Evolutionary conservation across 2,329 filamentous ascomycete species (phyloP).

Genomic region (Fusarium gaditjirri): DNA sequence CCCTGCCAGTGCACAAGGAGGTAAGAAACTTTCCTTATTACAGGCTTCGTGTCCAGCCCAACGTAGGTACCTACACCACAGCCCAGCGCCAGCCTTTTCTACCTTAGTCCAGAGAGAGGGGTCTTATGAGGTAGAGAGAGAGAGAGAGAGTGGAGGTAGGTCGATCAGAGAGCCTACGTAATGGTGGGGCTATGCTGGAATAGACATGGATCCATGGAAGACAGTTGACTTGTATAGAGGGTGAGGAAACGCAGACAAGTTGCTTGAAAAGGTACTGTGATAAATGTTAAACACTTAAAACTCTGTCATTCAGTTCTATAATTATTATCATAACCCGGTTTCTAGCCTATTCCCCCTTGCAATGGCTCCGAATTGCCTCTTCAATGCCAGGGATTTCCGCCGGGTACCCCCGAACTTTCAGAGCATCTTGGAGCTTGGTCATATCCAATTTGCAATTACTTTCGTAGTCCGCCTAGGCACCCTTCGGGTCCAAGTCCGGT

Average conservation of each 20-base stretch:
- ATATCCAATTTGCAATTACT: slow-evolving; percentile 59
- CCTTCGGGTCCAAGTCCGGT: not conserved
- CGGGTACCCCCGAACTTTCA: not conserved
- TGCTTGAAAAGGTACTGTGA: not conserved
- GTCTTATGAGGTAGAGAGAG: slow-evolving; percentile 5
- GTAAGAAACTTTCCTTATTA: slow-evolving; percentile 12
- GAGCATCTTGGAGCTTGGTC: not conserved
- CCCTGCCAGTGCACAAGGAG: not conserved
- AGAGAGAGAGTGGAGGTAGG: not conserved
- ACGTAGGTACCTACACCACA: not conserved
- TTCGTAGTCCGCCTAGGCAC: not conserved
- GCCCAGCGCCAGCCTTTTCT: not conserved
- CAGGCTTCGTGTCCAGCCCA: slow-evolving; percentile 8
- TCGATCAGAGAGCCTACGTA: slow-evolving; percentile 44
- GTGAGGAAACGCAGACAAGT: not conserved
- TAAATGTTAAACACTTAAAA: not conserved
- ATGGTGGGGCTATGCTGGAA: slow-evolving; percentile 50
- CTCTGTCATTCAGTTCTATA: not conserved
- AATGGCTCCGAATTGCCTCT: not conserved
- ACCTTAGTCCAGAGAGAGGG: slow-evolving; percentile 9
- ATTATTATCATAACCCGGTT: not conserved
- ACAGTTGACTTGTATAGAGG: not conserved
- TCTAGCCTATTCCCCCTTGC: not conserved
- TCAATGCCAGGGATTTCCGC: not conserved
- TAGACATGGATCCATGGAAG: not conserved